Conservation (phyloP, 345 rosid genomes). For the Citrus maxima region DNA sequence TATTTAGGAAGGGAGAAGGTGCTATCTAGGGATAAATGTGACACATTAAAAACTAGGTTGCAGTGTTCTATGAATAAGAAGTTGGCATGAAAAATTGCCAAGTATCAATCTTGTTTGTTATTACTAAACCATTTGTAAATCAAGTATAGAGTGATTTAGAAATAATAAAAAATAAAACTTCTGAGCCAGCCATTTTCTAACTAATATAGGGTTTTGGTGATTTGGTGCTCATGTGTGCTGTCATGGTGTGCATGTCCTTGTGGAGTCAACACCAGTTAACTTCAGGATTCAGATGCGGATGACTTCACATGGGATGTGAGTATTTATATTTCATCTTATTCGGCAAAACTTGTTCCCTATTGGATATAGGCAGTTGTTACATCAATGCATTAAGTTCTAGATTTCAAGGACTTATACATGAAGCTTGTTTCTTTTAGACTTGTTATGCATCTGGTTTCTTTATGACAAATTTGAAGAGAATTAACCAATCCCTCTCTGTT, state of each 20-base stretch:
- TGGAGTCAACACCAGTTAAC: not conserved
- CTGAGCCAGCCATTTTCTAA: not conserved
- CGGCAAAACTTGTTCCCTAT: not conserved
- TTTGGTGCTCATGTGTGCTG: not conserved
- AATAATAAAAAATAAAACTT: not conserved
- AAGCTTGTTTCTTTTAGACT: not conserved
- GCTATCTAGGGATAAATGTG: not conserved
- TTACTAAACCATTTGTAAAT: not conserved
- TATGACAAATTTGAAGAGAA: not conserved
- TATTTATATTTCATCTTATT: not conserved
- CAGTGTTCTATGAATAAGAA: too few relatives aligned
- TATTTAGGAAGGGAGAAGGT: not conserved
- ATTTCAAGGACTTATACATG: not conserved
- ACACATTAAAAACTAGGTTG: not conserved
- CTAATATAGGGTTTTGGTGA: not conserved
- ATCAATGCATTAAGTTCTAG: not conserved
- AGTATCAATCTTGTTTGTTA: not conserved
- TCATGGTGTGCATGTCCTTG: not conserved
- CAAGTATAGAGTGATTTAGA: not conserved
- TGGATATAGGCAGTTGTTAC: not conserved
- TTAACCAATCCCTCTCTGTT: not conserved
- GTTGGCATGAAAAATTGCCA: not conserved
- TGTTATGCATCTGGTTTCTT: not conserved
- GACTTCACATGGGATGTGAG: not conserved
- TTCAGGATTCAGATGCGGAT: conserved; percentile 1